phyloP scores from a whole-genome alignment of 2,329 filamentous ascomycete genomes.

The Penicillium sumatraense region DNA sequence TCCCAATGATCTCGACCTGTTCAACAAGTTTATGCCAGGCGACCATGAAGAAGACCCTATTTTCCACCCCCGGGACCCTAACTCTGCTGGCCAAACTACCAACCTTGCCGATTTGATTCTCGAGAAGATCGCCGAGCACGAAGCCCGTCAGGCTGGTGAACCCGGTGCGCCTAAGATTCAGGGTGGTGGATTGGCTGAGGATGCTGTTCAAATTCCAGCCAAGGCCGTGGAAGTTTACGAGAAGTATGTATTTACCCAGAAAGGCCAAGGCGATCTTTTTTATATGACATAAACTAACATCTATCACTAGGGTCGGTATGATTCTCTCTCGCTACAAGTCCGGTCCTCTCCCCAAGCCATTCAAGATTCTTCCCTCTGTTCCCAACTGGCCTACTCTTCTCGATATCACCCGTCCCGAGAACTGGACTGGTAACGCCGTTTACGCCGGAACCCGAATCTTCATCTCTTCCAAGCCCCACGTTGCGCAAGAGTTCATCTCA shows the following conservation, averaged over 20 bases:
- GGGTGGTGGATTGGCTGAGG: conserved; percentile 67
- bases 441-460: conserved; percentile 94
- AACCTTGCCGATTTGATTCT: conserved; percentile 93
- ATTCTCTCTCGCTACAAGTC: conserved; percentile 92
- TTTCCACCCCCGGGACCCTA: conserved; percentile 61
- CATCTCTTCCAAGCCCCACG: conserved; percentile 77
- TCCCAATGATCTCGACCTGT: conserved; percentile 84
- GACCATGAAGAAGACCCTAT: conserved; percentile 73
- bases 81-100: conserved; percentile 58
- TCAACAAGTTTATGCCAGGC: conserved; percentile 82
- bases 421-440: conserved; percentile 77
- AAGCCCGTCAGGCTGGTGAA: conserved; percentile 65
- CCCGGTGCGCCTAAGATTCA: conserved; percentile 46
- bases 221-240: conserved; percentile 95
- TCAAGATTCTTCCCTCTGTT: conserved; percentile 93
- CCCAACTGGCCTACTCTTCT: conserved; percentile 91
- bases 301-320: conserved; percentile 71
- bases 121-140: conserved; percentile 90
- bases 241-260: conserved; percentile 62
- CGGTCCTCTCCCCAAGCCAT: conserved; percentile 94
- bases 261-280: not conserved
- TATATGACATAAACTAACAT: conserved; percentile 18
- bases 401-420: conserved; percentile 78
- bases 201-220: conserved; percentile 82
- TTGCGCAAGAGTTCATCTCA: conserved; percentile 84